Evolutionary conservation across 192 early-diverging fungal genomes (phyloP).

Genomic region (Neocallimastix lanati): DNA sequence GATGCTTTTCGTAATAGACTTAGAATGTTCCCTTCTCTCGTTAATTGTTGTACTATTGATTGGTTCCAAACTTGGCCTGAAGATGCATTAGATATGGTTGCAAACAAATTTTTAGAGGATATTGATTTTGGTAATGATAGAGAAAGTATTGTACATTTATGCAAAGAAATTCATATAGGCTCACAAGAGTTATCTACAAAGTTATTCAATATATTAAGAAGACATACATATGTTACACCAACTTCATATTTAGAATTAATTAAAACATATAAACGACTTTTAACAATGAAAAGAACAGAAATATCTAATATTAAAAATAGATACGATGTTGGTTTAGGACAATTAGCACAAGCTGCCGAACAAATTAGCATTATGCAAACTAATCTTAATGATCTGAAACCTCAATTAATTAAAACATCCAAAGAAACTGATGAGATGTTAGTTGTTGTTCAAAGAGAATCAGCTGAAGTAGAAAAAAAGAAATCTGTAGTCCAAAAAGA

Average conservation of each 20-base stretch:
- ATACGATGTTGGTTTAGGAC: conserved; percentile 33
- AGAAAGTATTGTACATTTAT: conserved; percentile 10
- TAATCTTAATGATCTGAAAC: conserved; percentile 30
- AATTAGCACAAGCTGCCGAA: conserved; percentile 35
- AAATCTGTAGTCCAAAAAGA: conserved; percentile 30
- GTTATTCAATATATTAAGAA: conserved; percentile 18
- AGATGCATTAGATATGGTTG: conserved; percentile 41
- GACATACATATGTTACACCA: conserved; percentile 42
- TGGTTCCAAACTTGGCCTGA: conserved; percentile 50
- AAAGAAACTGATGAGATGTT: conserved; percentile 43
- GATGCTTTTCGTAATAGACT: conserved; percentile 36
- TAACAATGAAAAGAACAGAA: not conserved
- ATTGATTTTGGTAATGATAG: conserved; percentile 17
- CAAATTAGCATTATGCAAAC: conserved; percentile 35
- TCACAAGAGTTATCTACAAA: conserved; percentile 23
- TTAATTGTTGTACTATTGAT: conserved; percentile 47
- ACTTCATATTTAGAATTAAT: conserved; percentile 31
- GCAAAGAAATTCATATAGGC: conserved; percentile 31
- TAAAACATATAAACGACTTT: too few species aligned
- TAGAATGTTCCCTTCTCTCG: conserved; percentile 32
- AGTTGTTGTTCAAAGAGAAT: conserved; percentile 36
- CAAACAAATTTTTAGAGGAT: conserved; percentile 33
- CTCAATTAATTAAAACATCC: conserved; percentile 35
- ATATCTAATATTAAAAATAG: conserved; percentile 21
- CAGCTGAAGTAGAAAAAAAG: conserved; percentile 35